Base-by-base conservation (phyloP, 345 rosid genomes). In the Acer saccharum region DNA sequence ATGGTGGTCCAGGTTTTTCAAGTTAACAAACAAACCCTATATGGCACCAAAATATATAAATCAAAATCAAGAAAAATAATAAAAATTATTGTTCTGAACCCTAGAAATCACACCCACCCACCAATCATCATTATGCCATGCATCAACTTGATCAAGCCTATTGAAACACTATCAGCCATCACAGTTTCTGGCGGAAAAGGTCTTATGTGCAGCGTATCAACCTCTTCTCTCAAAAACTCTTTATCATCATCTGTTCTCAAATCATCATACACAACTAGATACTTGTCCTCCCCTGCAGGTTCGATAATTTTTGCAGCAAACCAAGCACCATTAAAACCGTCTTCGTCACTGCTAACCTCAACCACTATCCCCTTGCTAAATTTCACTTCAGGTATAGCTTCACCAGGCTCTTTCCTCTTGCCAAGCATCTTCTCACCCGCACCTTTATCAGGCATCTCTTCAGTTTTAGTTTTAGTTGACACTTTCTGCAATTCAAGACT, bases 261-360 rank as follows among this genome's bases (percentile, higher is more conserved):
- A 76, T 65, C 78, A 48, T 90, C 76, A 48, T 92, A 92, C 81
- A 91, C 86, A 58, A 96, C n/a, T 41, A 89, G 78, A 79, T 88
- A 94, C 86, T 79, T 89, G 64, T 77, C 86, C 18, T 74, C 77
- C 52, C 90, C 90, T 58, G 77, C 52, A 32, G 78, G 78, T 83
- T 90, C 84, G 23, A 88, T 82, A 69, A 91, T 72, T 77, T 84
- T 89, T 70, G 89, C 98, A 9, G 78, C 77, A 83, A 92, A 96
- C 98, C 97, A 91, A 75, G 98, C 93, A 82, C 94, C 97, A 80
- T 89, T 76, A 77, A 90, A 87, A 39, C 99, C 99, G 44, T 96
- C 94, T 80, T 96, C 99, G 9, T 89, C 90, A 10, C 91, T 90
- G 67, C 89, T 85, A 35, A 94, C 95, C 89, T 96, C 98, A 25